Conservation (phyloP, 495 filamentous ascomycete species). For the Annulohypoxylon moriforme region DNA sequence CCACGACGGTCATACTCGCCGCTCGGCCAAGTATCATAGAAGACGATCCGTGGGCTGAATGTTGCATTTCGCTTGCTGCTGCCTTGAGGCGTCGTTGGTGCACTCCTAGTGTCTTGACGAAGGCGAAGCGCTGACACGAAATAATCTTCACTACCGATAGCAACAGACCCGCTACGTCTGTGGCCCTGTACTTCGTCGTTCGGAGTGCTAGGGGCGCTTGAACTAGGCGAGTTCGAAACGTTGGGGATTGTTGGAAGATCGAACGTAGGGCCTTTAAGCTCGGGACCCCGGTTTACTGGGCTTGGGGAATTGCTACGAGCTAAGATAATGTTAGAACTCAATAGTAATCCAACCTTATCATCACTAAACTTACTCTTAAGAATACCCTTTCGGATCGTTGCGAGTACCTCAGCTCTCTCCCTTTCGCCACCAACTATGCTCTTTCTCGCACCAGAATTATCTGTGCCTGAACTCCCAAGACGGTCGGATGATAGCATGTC, state of each 20-base stretch:
- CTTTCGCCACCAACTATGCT: constrained; percentile 92
- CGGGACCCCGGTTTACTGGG: constrained; percentile 69
- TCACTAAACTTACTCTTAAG: constrained; percentile 85
- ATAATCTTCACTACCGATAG: constrained; percentile 87
- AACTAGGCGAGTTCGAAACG: constrained; percentile 79
- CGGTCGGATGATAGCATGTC: constrained; percentile 57
- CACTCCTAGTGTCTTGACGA: constrained; percentile 75
- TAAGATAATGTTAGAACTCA: constrained; percentile 41
- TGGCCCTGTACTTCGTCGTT: constrained; percentile 74
- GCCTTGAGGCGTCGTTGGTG: constrained; percentile 79
- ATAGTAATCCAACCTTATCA: background rate
- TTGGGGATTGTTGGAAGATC: constrained; percentile 66
- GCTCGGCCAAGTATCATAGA: constrained; percentile 95
- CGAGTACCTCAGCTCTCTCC: constrained; percentile 90
- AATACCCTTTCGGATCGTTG: constrained; percentile 92
- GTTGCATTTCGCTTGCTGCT: constrained; percentile 76
- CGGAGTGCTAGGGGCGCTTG: constrained; percentile 85
- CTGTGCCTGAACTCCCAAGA: constrained; percentile 64
- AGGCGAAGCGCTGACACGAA: constrained; percentile 81
- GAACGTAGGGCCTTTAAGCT: constrained; percentile 61
- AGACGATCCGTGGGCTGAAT: constrained; percentile 93
- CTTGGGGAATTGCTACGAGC: constrained; percentile 71
- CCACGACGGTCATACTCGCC: constrained; percentile 96
- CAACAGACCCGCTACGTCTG: constrained; percentile 71
- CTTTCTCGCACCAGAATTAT: constrained; percentile 73